Evolutionary conservation across 768 basidiomycete genomes (phyloP), one percentile per base, ranked within the genome.

Genomic region (Boletus rubropictus): DNA sequence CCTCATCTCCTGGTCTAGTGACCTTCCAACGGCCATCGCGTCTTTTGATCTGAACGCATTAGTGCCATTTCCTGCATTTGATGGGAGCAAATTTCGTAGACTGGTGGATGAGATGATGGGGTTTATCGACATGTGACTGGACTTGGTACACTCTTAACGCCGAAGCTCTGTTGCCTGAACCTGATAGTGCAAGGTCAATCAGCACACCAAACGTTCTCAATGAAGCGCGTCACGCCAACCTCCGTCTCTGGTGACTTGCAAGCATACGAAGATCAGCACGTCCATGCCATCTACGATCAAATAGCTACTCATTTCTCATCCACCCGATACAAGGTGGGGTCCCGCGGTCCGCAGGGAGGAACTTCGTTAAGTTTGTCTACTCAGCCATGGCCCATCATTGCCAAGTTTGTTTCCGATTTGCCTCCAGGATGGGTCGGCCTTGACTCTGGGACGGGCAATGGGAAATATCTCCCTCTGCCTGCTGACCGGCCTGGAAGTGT

Each of bases 381-480:
- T 43, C 44, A 92, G 90, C 89, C 89, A 51, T 95, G 90, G 92
- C 92, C 94, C 5, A 78, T 95, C 50, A 84, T 94, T 39, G 76
- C 81, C 14, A 60, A 68, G 34, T 96, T 95, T 64, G 72, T 96
- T 21, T 72, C 77, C 7, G 78, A 75, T 34, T 62, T 96, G 12
- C 78, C 86, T 12, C 69, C 81, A 17, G 86, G 90, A 21, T 89
- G 82, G 72, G 71, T 96, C 29, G 95, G 95, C 10, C 75, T 99
- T 21, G 96, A 99, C 65, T 87, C 90, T 21, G 96, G 96, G 5
- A 91, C 91, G 21, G 96, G 96, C 1, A 99, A 99, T 56, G 96
- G 96, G 37, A 98, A 99, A 75, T 98, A 98, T 69, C 78, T 98
- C 2, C 84, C 88, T 3, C 67, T 89, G 1, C 85, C 87, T 6